Base-by-base conservation (phyloP, 2,329 filamentous ascomycete species). In the Fusarium verrucosum region DNA sequence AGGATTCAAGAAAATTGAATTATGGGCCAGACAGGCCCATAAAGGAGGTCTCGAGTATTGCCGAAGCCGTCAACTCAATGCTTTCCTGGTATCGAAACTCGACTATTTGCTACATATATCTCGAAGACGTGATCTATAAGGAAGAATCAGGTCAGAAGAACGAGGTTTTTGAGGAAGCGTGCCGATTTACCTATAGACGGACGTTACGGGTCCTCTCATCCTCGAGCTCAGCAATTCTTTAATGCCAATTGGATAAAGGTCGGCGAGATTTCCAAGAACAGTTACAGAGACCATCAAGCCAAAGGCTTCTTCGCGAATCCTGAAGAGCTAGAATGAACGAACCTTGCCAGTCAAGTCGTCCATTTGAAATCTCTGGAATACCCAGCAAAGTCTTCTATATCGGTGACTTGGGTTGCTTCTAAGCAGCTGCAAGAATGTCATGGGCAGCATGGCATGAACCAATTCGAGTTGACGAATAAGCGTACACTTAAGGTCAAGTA, bases 191-290 rank as follows among this genome's bases (percentile, higher is more conserved):
- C 26, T 47, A 66, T 1, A 65, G 68, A 1, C 71, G 69, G 69
- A 71, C 69, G 4, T 46, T 76, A 0, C 71, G 74, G 25, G 74
- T 76, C 17, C 68, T 76, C 19, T 55, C 75, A 13, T 10, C 73
- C 74, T 0, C 40, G 41, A 9, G 33, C 43, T 5, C 60, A 74
- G 7, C 58, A 66, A 6, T 75, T 76, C 46, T 76, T 68, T n/a
- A 65, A 72, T 25, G 32, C 35, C 1, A 47, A 63, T 19, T 74
- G 73, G 73, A 52, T 47, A 2, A 59, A 65, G 19, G 50, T 73
- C n/a, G 72, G 73, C 5, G 72, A 70, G 30, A 70, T 66, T 20
- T 47, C 58, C 0, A 65, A 56, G 16, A 62, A 68, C 7, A 19
- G 40, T 1, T 32, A 56, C 7, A 58, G 20, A n/a, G 35, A 56